Evolutionary conservation across 495 filamentous ascomycete species (phyloP).

Genomic region (Lasiosphaeris hirsuta): DNA sequence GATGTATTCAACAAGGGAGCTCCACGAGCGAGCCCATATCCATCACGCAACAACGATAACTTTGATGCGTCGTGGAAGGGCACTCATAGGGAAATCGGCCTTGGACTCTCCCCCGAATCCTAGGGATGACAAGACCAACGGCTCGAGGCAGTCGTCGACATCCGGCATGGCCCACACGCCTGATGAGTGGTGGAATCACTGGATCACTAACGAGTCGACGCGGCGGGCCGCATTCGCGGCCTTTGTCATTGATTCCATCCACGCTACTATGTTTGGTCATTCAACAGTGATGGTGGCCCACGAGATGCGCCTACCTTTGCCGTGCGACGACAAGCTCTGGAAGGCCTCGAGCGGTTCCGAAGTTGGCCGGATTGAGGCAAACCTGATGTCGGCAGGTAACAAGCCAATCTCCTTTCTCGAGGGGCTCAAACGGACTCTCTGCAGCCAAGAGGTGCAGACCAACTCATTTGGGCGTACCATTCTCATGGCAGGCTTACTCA

Average conservation of each 20-base stretch:
- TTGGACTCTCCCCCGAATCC: slow-evolving; percentile 83
- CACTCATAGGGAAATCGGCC: slow-evolving; percentile 84
- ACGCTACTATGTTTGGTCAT: slow-evolving; percentile 98
- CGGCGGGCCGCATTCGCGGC: slow-evolving; percentile 89
- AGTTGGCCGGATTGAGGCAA: slow-evolving; percentile 81
- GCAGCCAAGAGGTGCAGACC: slow-evolving; percentile 80
- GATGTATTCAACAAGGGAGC: slow-evolving; percentile 84
- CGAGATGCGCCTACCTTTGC: slow-evolving; percentile 87
- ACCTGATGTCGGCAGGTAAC: slow-evolving; percentile 75
- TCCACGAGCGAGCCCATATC: slow-evolving; percentile 95
- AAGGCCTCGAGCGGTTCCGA: slow-evolving; percentile 86
- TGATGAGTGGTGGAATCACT: slow-evolving; percentile 94
- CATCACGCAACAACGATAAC: slow-evolving; percentile 96
- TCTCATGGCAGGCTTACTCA: slow-evolving; percentile 89
- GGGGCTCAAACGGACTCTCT: slow-evolving; percentile 85
- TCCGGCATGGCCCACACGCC: slow-evolving; percentile 58
- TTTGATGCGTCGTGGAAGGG: slow-evolving; percentile 89
- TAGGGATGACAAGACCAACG: slow-evolving; percentile 61
- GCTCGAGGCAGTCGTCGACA: slow-evolving; percentile 58
- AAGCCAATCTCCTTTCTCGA: slow-evolving; percentile 89
- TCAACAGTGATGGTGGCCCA: slow-evolving; percentile 96
- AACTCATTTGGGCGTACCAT: slow-evolving; percentile 95
- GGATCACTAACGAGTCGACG: slow-evolving; percentile 93
- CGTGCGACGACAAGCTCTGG: slow-evolving; percentile 93
- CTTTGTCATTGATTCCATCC: slow-evolving; percentile 92